Evolutionary conservation across 768 basidiomycete genomes (phyloP).

Genomic region (Calvatia gigantea): DNA sequence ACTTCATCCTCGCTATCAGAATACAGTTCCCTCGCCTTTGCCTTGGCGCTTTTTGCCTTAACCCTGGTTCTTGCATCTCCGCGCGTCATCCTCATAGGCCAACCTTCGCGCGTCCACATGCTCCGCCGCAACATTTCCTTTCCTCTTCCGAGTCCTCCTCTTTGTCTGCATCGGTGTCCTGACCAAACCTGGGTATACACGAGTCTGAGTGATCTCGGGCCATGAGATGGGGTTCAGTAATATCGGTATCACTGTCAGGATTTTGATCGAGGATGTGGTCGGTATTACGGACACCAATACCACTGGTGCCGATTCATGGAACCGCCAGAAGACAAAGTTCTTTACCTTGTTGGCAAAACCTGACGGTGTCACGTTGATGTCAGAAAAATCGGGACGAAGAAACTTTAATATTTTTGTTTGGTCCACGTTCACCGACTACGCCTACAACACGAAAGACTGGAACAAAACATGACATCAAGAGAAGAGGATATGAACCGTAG

Average conservation of each 20-base stretch:
- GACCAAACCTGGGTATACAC: background rate
- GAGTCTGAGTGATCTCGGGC: no score
- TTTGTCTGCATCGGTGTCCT: background rate
- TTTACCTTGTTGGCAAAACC: no score
- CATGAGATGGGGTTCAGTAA: no score
- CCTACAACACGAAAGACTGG: background rate
- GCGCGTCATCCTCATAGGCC: slow-evolving; percentile 17
- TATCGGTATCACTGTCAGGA: no score
- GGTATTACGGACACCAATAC: no score
- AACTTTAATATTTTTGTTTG: background rate
- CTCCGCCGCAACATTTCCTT: slow-evolving; percentile 7
- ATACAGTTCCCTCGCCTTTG: slow-evolving; percentile 13
- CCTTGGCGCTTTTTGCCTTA: slow-evolving; percentile 17
- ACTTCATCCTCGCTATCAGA: slow-evolving; percentile 18
- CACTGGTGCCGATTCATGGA: no score
- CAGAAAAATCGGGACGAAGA: no score
- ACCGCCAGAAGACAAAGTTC: no score
- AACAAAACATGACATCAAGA: no score
- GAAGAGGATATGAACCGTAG: background rate
- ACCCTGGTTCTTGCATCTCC: slow-evolving; percentile 25
- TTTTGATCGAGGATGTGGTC: no score
- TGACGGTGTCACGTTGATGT: no score
- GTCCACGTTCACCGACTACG: background rate
- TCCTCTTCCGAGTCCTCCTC: slow-evolving; percentile 4
- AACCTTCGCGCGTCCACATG: background rate